phyloP scores from a whole-genome alignment of 1,284 basidiomycete genomes.

The Sporisorium graminicola region DNA sequence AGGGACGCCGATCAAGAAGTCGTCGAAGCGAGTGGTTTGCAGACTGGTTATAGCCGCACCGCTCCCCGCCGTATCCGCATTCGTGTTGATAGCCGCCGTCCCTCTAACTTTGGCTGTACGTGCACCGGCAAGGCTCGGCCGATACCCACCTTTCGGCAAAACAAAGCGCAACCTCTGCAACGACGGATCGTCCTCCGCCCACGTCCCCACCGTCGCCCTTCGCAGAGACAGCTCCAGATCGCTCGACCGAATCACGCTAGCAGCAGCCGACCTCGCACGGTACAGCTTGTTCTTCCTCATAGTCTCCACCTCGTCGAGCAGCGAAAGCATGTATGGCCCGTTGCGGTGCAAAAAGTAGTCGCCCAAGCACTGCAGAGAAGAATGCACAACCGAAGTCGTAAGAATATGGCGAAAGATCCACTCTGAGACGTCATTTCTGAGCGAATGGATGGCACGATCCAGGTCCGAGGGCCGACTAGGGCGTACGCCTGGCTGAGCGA shows the following conservation, averaged over 20 bases:
- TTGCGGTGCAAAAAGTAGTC: conserved; percentile 81
- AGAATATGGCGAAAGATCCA: conserved; percentile 92
- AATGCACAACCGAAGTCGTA: conserved; percentile 83
- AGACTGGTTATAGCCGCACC: not conserved
- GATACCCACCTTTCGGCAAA: conserved; percentile 41
- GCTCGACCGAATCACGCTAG: conserved; percentile 45
- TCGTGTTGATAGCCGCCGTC: conserved; percentile 8
- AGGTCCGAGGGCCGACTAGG: conserved; percentile 42
- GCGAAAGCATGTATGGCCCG: conserved; percentile 83
- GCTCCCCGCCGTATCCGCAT: not conserved
- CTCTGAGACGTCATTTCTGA: conserved; percentile 81
- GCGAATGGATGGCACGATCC: conserved; percentile 71
- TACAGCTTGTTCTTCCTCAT: conserved; percentile 73
- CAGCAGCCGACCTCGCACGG: conserved; percentile 77
- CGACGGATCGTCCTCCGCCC: conserved; percentile 56
- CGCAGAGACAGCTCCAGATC: conserved; percentile 56
- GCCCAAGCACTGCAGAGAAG: conserved; percentile 78
- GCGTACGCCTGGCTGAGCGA: conserved; percentile 18
- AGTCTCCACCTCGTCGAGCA: conserved; percentile 78
- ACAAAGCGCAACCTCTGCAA: conserved; percentile 45
- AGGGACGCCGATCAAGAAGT: conserved; percentile 48
- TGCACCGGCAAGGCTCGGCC: conserved; percentile 29
- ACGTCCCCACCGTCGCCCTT: conserved; percentile 49
- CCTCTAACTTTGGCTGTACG: conserved; percentile 36
- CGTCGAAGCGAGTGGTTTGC: conserved; percentile 46